Conservation (phyloP, 768 basidiomycete species). For the Suillus americanus region DNA sequence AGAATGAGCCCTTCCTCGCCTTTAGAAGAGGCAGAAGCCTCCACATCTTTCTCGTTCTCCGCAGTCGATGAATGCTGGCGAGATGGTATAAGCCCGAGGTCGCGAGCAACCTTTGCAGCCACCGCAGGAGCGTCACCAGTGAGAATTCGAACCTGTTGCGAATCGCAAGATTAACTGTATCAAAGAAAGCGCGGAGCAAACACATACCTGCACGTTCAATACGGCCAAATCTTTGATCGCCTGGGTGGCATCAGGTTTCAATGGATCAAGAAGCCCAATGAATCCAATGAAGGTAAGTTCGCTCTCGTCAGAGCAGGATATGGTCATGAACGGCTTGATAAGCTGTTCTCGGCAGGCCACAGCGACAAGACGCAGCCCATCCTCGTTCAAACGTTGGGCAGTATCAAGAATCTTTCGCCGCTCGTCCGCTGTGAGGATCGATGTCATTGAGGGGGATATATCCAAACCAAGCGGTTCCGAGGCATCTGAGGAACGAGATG, state of each 20-base stretch:
- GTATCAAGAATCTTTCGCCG: constrained; percentile 25
- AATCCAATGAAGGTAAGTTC: constrained; percentile 32
- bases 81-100: constrained; percentile 31
- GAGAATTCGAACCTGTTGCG: constrained; percentile 32
- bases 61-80: neutral
- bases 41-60: constrained; percentile 24
- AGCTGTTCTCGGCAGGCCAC: constrained; percentile 23
- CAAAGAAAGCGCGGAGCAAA: neutral
- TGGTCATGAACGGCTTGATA: constrained; percentile 14
- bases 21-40: constrained; percentile 17
- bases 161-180: constrained; percentile 6
- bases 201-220: constrained; percentile 30
- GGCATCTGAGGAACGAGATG: neutral
- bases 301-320: constrained; percentile 26
- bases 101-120: constrained; percentile 38
- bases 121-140: constrained; percentile 36
- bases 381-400: constrained; percentile 30
- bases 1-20: constrained; percentile 26
- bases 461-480: constrained; percentile 4
- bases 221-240: constrained; percentile 27
- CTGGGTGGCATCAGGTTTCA: constrained; percentile 32
- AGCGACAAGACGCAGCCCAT: constrained; percentile 31
- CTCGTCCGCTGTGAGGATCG: constrained; percentile 15
- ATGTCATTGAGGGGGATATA: constrained; percentile 20
- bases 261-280: constrained; percentile 28